A percentile compares a stretch with the other conserved stretches of the same genome.
phyloP scores from a whole-genome alignment of 2,329 filamentous ascomycete genomes.

The Fusarium udum region DNA sequence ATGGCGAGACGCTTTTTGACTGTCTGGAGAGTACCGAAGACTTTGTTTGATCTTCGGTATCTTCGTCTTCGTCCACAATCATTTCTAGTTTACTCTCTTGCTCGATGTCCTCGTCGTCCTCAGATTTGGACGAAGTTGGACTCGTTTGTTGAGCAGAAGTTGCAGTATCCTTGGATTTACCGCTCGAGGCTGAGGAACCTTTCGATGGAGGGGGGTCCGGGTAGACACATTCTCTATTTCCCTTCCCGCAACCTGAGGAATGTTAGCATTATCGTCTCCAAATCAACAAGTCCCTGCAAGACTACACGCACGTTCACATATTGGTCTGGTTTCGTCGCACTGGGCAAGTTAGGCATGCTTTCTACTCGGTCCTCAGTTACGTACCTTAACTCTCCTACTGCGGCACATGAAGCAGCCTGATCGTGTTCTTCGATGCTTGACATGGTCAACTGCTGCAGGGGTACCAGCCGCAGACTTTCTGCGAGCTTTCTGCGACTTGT shows the following conservation, averaged over 20 bases:
- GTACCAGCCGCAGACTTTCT: conserved; percentile 57
- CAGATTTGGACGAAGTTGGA: conserved; percentile 64
- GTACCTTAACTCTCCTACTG: conserved; percentile 83
- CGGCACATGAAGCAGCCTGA: conserved; percentile 95
- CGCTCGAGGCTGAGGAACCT: conserved; percentile 37
- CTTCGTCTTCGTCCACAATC: conserved; percentile 66
- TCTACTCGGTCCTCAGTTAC: background rate
- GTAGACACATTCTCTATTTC: conserved; percentile 89
- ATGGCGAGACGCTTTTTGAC: conserved; percentile 61
- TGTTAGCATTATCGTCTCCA: conserved; percentile 11
- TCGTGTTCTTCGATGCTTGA: conserved; percentile 92
- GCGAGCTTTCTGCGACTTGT: conserved; percentile 60
- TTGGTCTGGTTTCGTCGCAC: conserved; percentile 90
- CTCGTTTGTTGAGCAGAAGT: conserved; percentile 55
- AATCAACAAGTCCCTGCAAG: background rate
- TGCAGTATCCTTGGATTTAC: conserved; percentile 51
- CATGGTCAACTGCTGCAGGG: conserved; percentile 67
- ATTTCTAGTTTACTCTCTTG: conserved; percentile 57
- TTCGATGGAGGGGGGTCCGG: conserved; percentile 72
- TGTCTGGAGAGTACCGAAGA: conserved; percentile 43
- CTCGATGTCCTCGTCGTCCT: conserved; percentile 59
- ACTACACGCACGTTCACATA: conserved; percentile 75
- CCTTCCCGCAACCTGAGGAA: conserved; percentile 84
- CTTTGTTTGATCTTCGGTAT: conserved; percentile 45
- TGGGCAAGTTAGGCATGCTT: conserved; percentile 50